Percentiles rank a stretch among this genome's conserved stretches.
These are phyloP conservation scores for Blastomyces gilchristii DNA, from an alignment of 2,329 filamentous ascomycete species.

Conservation along the genomic window DNA sequence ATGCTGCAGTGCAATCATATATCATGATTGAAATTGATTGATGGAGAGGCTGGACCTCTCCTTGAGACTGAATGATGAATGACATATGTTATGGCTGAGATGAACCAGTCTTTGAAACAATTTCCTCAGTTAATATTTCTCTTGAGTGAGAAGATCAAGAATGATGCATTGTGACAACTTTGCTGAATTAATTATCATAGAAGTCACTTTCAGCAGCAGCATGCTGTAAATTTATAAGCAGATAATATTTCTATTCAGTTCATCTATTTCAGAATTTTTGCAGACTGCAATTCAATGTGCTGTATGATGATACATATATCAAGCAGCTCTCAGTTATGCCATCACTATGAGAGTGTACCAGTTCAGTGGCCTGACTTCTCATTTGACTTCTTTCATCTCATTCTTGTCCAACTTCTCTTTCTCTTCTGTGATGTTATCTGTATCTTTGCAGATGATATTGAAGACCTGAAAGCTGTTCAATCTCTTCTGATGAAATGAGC, in stretches of 20 bases:
- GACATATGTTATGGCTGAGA: neutral
- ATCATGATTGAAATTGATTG: slow-evolving; percentile 1
- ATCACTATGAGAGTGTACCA: neutral
- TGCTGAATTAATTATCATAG: neutral
- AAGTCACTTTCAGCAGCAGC: neutral
- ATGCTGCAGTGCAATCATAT: slow-evolving; percentile 4
- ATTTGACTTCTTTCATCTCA: slow-evolving; percentile 5
- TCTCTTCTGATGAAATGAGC: slow-evolving; percentile 9
- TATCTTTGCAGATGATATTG: slow-evolving; percentile 17
- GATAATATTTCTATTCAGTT: neutral
- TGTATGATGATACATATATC: no score
- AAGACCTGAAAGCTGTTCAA: slow-evolving; percentile 8
- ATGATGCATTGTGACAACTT: neutral
- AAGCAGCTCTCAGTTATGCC: neutral
- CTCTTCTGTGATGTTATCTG: slow-evolving; percentile 19
- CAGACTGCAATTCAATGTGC: neutral
- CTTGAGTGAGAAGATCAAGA: neutral
- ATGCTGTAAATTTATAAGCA: neutral
- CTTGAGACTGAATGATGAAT: neutral
- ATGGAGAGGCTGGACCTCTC: slow-evolving; percentile 2
- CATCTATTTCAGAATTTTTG: neutral
- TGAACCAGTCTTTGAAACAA: neutral
- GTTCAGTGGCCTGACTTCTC: neutral
- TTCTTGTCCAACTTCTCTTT: slow-evolving; percentile 16
- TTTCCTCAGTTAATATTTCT: slow-evolving; percentile 6